Percentiles rank a stretch among this genome's conserved stretches.
Evolutionary conservation across 768 basidiomycete genomes (phyloP).

Genomic region (Boletus rubroflammeus): DNA sequence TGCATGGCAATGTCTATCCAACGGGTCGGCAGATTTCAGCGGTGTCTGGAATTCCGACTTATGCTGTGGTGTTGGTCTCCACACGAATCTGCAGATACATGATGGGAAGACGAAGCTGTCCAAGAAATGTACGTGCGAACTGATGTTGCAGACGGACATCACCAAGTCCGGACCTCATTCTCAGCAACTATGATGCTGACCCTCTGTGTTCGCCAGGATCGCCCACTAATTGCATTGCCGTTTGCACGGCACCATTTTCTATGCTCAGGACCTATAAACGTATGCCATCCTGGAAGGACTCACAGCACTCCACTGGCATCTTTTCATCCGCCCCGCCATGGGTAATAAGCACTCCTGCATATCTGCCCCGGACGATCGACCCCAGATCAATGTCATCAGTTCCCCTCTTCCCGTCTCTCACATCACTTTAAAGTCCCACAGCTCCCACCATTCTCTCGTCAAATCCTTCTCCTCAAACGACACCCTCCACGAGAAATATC

Average conservation of each 20-base stretch:
- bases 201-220: not conserved
- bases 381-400: conserved; percentile 2
- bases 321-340: conserved; percentile 17
- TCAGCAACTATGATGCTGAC: not conserved
- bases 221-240: not conserved
- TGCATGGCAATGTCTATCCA: not conserved
- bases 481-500: conserved; percentile 34
- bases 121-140: not conserved
- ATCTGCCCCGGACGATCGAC: conserved; percentile 6
- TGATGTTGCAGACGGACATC: not conserved
- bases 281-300: not conserved
- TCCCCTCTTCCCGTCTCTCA: conserved; percentile 27
- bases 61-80: not conserved
- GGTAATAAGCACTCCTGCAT: conserved; percentile 30
- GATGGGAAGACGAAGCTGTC: not conserved
- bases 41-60: not conserved
- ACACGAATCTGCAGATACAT: conserved; percentile 1
- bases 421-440: conserved; percentile 39
- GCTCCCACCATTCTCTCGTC: conserved; percentile 33
- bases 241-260: not conserved
- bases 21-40: no score
- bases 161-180: not conserved
- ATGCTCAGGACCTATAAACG: conserved; percentile 16
- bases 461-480: conserved; percentile 40
- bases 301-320: not conserved